A percentile compares a stretch with the other conserved stretches of the same genome.
Evolutionary conservation across 192 early-diverging fungal species (phyloP).

Genomic region (Rhizophagus prolifer): DNA sequence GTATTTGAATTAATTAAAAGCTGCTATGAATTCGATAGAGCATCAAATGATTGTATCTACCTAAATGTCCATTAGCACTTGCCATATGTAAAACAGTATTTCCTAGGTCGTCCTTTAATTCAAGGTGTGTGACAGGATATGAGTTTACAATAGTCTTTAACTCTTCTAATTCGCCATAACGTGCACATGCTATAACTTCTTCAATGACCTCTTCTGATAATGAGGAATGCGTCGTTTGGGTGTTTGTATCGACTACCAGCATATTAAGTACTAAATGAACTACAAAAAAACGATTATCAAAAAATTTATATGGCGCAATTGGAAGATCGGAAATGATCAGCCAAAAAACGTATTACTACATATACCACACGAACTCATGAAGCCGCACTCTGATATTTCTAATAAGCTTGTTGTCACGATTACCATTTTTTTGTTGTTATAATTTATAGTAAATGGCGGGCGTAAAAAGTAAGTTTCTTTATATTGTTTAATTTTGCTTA

Average conservation of each 20-base stretch:
- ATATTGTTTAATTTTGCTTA: not conserved
- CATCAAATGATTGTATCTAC: constrained; percentile 31
- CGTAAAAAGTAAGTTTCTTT: constrained; percentile 28
- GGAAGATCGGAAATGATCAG: no score
- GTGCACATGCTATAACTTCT: constrained; percentile 66
- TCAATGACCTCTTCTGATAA: constrained; percentile 38
- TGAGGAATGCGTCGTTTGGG: not conserved
- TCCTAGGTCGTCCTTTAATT: constrained; percentile 47
- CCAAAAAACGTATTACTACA: no score
- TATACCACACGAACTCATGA: not conserved
- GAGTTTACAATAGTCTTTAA: constrained; percentile 29
- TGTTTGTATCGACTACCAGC: not conserved
- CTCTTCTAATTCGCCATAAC: constrained; percentile 76
- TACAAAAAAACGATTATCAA: not conserved
- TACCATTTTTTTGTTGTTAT: no score
- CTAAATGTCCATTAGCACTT: constrained; percentile 74
- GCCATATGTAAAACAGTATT: constrained; percentile 82
- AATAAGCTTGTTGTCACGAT: no score
- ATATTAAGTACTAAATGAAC: not conserved
- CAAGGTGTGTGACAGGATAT: not conserved
- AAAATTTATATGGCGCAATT: not conserved
- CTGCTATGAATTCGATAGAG: not conserved
- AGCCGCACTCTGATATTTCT: no score
- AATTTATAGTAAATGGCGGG: constrained; percentile 14
- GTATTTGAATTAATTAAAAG: not conserved